Evolutionary conservation across 352 stramenopile genomes (phyloP).

Genomic region (Phytophthora pistaciae): DNA sequence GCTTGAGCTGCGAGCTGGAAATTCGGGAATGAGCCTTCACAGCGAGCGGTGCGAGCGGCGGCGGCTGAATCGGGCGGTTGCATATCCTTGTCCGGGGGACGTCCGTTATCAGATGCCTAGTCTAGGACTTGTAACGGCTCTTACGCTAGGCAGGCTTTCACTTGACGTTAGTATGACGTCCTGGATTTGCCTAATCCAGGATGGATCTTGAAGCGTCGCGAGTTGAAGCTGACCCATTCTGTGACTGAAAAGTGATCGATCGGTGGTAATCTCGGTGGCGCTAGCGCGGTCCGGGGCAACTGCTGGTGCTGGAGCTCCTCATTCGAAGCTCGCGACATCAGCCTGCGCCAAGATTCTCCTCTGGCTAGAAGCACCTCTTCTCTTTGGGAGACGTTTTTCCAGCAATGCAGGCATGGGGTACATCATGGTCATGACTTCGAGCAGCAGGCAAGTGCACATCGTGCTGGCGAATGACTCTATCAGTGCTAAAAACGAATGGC

Average conservation of each 20-base stretch:
- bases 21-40: constrained; percentile 24
- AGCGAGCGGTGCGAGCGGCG: background rate
- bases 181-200: background rate
- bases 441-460: too few relatives aligned
- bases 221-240: constrained; percentile 29
- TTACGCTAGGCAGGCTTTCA: constrained; percentile 5
- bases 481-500: too few relatives aligned
- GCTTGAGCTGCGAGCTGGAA: constrained; percentile 18
- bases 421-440: too few relatives aligned
- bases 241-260: background rate
- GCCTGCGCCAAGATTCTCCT: too few relatives aligned
- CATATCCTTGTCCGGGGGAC: background rate
- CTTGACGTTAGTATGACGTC: constrained; percentile 21
- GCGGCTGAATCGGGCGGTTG: background rate
- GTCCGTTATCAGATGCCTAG: constrained; percentile 14
- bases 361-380: too few relatives aligned
- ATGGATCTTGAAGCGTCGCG: constrained; percentile 33
- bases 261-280: background rate
- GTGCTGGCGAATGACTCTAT: too few relatives aligned
- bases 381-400: too few relatives aligned
- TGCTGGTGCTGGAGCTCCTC: background rate
- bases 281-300: constrained; percentile 7
- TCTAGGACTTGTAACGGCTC: constrained; percentile 10
- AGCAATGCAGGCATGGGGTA: too few relatives aligned
- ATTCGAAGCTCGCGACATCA: constrained; percentile 8